phyloP scores from a whole-genome alignment of 1,284 basidiomycete genomes.

The Malassezia arunalokei region DNA sequence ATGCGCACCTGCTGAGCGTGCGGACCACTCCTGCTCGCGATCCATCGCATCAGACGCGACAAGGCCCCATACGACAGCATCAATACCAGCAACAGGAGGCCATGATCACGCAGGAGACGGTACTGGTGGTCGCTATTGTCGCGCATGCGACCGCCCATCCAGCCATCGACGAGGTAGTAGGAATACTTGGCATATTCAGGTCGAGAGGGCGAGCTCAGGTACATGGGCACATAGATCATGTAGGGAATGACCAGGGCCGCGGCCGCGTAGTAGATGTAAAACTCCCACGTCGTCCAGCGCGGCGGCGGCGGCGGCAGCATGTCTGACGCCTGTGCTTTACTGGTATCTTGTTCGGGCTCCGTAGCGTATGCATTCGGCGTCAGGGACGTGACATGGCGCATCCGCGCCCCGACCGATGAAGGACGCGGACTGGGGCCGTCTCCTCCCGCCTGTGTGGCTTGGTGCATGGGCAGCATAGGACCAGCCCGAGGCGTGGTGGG shows the following conservation, averaged over 20 bases:
- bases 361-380: slow-evolving; percentile 11
- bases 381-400: slow-evolving; percentile 6
- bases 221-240: slow-evolving; percentile 68
- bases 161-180: slow-evolving; percentile 54
- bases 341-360: background rate
- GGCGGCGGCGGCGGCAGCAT: slow-evolving; percentile 17
- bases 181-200: slow-evolving; percentile 61
- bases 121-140: slow-evolving; percentile 49
- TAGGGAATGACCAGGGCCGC: slow-evolving; percentile 58
- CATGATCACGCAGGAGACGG: slow-evolving; percentile 44
- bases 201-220: slow-evolving; percentile 59
- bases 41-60: slow-evolving; percentile 29
- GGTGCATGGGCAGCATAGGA: slow-evolving; percentile 11
- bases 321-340: background rate
- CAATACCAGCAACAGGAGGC: slow-evolving; percentile 36
- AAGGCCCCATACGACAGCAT: slow-evolving; percentile 31
- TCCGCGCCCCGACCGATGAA: too few species aligned
- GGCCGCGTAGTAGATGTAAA: slow-evolving; percentile 62
- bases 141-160: slow-evolving; percentile 50
- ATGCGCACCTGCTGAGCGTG: background rate
- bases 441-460: too few species aligned
- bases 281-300: slow-evolving; percentile 72
- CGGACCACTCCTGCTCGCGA: background rate
- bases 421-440: too few species aligned
- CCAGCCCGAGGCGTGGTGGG: too few species aligned